Base-by-base conservation (phyloP, 2,329 filamentous ascomycete species). In the Pseudopyricularia javanii region DNA sequence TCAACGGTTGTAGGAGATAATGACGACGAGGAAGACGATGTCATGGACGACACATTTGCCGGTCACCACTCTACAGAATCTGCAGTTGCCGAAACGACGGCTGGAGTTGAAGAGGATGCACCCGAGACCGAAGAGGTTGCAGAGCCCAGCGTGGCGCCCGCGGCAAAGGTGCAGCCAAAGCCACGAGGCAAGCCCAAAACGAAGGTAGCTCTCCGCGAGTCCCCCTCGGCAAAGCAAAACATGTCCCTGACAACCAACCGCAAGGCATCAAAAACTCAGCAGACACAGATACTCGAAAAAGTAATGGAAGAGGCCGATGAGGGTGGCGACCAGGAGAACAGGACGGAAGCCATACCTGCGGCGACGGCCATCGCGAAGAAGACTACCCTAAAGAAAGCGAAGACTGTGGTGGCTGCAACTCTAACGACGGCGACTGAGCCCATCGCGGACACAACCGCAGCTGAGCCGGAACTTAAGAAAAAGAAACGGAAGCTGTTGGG, bases 401-500 rank as follows among this genome's bases (percentile, higher is more conserved):
- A 49, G 33, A 24, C 47, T 28, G 55, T 40, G 26, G 54, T 54
- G 51, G 57, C 54, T 40, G 35, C 45, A 35, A 49, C 15, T 45
- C 45, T n/a, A 15, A 57, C 22, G 57, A 60, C 58, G 26, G 70
- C 74, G 56, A 69, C 66, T 4, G 78, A 74, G 65, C 82, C 80
- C 63, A 88, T 84, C 52, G 50, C 55, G 47, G 37, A 56, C 33
- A 26, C 53, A 40, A 17, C 52, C 37, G 55, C 54, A 45, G 51
- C 9, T 47, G 68, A 69, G 57, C 60, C 58, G 30, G 70, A 75
- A 57, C 70, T 66, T 7, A 78, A 74, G 66, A 83, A 80, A 63
- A 88, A 85, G 74, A 90, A 85, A 72, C 80, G 85, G 56, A 91
- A 88, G 67, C 69, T 88, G 5, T 72, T 87, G 1, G 81, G 83